A percentile compares a stretch with the other conserved stretches of the same genome.
These are phyloP conservation scores for Anthoceros angustus DNA, from an alignment of 225 moss, liverwort and hornwort genomes.

Conservation along the genomic window DNA sequence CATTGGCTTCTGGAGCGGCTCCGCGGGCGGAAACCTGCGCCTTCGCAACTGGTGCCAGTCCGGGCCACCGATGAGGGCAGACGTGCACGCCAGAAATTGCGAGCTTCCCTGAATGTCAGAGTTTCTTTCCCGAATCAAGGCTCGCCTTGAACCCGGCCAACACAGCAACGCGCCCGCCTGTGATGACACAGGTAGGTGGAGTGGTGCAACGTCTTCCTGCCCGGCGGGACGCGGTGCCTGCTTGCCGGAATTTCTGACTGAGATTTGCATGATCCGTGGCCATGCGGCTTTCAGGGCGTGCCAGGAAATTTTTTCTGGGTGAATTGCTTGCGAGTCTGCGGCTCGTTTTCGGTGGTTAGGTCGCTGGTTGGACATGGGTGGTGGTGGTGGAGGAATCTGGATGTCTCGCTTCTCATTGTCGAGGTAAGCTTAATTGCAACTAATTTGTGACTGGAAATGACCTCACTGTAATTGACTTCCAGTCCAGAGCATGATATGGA, in stretches of 20 bases:
- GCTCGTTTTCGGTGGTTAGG: too few relatives aligned
- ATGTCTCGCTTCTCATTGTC: too few relatives aligned
- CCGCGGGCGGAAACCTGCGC: neutral
- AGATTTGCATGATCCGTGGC: too few relatives aligned
- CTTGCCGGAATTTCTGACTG: too few relatives aligned
- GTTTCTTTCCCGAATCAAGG: slow-evolving; percentile 99
- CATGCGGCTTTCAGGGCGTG: too few relatives aligned
- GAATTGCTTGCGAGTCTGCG: too few relatives aligned
- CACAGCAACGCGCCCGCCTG: slow-evolving; percentile 54
- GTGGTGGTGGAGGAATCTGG: slow-evolving; percentile 23
- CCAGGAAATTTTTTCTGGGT: too few relatives aligned
- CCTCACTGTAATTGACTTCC: slow-evolving; percentile 26
- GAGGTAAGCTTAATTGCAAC: too few relatives aligned
- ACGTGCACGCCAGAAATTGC: slow-evolving; percentile 31
- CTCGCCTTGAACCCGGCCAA: slow-evolving; percentile 99
- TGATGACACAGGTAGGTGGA: slow-evolving; percentile 59
- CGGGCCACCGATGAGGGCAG: neutral
- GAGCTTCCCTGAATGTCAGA: slow-evolving; percentile 93
- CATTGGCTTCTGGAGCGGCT: neutral
- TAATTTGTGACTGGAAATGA: neutral
- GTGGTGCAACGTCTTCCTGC: slow-evolving; percentile 5
- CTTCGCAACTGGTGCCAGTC: neutral
- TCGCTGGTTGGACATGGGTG: too few relatives aligned
- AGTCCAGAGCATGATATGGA: slow-evolving; percentile 82
- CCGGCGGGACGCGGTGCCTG: neutral